Conservation (phyloP, 768 basidiomycete genomes). For the Lactarius trivialis region DNA sequence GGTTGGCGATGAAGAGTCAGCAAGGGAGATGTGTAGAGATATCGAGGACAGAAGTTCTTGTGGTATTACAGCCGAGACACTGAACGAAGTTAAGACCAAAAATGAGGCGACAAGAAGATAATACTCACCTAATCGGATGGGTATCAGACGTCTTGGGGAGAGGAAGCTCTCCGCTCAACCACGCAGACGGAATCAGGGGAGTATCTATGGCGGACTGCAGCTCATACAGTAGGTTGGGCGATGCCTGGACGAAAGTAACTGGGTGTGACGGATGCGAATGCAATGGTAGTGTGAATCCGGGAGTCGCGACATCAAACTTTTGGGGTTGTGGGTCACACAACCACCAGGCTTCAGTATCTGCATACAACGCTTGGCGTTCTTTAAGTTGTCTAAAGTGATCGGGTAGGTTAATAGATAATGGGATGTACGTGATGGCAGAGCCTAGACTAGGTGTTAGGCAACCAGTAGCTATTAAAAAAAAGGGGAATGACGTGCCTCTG, state of each 20-base stretch:
- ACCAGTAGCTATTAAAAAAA: background rate
- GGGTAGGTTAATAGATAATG: constrained; percentile 23
- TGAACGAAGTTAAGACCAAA: constrained; percentile 31
- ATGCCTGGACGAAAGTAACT: constrained; percentile 5
- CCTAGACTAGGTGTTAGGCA: constrained; percentile 10
- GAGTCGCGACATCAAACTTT: background rate
- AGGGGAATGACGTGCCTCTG: constrained; percentile 3
- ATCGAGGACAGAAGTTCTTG: constrained; percentile 49
- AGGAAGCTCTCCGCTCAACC: constrained; percentile 13
- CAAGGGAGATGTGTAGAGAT: constrained; percentile 37
- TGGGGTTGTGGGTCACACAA: constrained; percentile 12
- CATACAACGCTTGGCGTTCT: constrained; percentile 20
- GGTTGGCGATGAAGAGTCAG: constrained; percentile 34
- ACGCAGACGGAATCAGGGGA: constrained; percentile 20
- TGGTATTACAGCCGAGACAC: constrained; percentile 61
- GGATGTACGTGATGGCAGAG: constrained; percentile 20
- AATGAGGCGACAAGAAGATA: background rate
- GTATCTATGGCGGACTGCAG: constrained; percentile 26
- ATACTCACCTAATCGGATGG: constrained; percentile 21
- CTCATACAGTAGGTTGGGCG: constrained; percentile 24
- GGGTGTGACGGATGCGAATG: constrained; percentile 6
- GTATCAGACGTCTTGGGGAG: constrained; percentile 22
- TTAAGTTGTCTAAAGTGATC: constrained; percentile 20
- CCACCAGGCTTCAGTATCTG: constrained; percentile 22
- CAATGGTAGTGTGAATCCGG: background rate